Evolutionary conservation across 1,139 yeast species (phyloP), one percentile per base, ranked within the genome.

Genomic region (Blastobotrys raffinosifermentans): DNA sequence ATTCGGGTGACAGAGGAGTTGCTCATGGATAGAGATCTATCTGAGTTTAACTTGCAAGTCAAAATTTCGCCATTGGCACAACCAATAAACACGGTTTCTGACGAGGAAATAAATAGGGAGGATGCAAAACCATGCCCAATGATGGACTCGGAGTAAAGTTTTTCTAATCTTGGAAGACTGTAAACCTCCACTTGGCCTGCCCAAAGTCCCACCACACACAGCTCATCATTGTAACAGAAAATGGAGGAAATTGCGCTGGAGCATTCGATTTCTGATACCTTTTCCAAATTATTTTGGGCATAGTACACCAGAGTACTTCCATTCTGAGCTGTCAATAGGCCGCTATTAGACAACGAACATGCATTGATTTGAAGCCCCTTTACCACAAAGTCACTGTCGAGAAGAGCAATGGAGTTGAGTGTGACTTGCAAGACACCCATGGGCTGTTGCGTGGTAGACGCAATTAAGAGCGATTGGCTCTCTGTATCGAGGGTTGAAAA

Each of bases 171-270:
- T 5, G 6, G 13, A 16, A 15, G 11, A 30, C 13, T 16, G n/a
- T 16, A 19, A 20, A 30, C 8, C 16, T 10, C 9, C n/a, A 30
- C 14, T 9, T 11, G 6, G 18, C 22, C 15, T 16, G 15, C 13
- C 32, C 32, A 30, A n/a, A 30, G 18, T 4, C 32, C 15, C 9
- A 30, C 32, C 8, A 30, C 32, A 14, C 16, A 15, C 5, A 7
- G 13, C 4, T 18, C 14, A 10, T 20, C 32, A 18, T 15, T 18
- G 6, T 5, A 4, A 13, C 10, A 9, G 9, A 18, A 10, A 13
- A 22, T 22, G 9, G 19, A 30, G 16, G 26, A n/a, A n/a, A n/a
- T n/a, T 20, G 8, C 23, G 9, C 8, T n/a, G 23, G 23, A 20
- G 23, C 8, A 20, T n/a, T 20, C 23, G n/a, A 20, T 8, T n/a